Base-by-base conservation (phyloP, 108 stramenopile species). In the Skeletonema marinoi region DNA sequence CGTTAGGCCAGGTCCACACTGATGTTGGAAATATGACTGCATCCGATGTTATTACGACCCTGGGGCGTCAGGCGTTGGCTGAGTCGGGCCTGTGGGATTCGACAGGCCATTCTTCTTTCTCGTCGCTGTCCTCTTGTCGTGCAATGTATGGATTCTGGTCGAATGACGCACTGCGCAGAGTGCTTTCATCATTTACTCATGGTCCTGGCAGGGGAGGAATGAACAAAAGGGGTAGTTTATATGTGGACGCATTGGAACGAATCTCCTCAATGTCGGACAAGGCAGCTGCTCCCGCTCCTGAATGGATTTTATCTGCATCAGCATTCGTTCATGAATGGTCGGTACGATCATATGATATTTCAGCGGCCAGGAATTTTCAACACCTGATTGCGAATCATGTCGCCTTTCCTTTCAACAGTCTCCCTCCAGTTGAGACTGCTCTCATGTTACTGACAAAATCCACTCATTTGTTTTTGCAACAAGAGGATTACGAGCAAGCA, bases 61-160 rank as follows among this genome's bases (percentile, higher is more conserved):
- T 90, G 25, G 80, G 82, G 7, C 60, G 72, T 11, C 88, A 87
- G 61, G 66, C 63, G 32, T 39, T 89, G 30, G 79, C 89, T 5
- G 78, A 80, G 32, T 89, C 93, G 1, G 88, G 87, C 38, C 65
- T 92, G 17, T 92, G 91, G 91, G 88, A 92, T 69, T 74, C 84
- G 30, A 83, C 85, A 14, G 90, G 90, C 3, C 73, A 82, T 65
- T 51, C 82, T 3, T 76, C 70, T 13, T 63, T 86, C 71, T 80
- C 88, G 21, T 74, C 79, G 3, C 58, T 90, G 30, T 77, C 90
- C 13, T 88, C 90, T 9, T 54, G 80, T 33, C 68, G 73, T 14
- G 69, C 81, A 61, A 60, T 92, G 82, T 63, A 82, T 69, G 93
- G 91, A 8, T 72, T 77, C 51, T 66, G 78, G 31, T 65, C 84